Evolutionary conservation across 192 early-diverging fungal species (phyloP).

Genomic region (Diversispora epigaea): DNA sequence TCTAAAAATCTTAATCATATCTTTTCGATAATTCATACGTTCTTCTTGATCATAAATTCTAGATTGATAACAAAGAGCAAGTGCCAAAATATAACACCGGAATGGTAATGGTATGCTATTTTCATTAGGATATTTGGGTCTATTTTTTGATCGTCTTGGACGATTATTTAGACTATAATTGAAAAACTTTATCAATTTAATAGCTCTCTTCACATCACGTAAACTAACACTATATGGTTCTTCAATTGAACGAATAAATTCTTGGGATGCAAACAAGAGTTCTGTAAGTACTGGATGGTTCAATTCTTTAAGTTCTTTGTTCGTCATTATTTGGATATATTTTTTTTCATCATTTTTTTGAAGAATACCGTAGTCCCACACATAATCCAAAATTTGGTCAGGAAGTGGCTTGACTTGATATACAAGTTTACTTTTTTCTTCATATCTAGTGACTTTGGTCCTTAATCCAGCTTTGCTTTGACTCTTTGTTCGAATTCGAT

Average conservation of each 20-base stretch:
- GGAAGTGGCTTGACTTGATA: slow-evolving; percentile 31
- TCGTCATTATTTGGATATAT: not conserved
- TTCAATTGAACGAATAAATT: slow-evolving; percentile 27
- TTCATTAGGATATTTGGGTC: too few species aligned
- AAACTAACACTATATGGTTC: slow-evolving; percentile 27
- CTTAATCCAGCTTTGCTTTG: slow-evolving; percentile 1
- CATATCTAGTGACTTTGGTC: not conserved
- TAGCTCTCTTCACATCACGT: slow-evolving; percentile 24
- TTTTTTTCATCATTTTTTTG: slow-evolving; percentile 4
- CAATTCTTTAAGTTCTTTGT: not conserved
- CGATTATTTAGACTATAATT: slow-evolving; percentile 2
- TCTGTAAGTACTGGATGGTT: slow-evolving; percentile 3
- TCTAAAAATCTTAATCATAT: slow-evolving; percentile 17
- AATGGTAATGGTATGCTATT: not conserved
- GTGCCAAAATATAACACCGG: not conserved
- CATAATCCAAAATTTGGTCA: slow-evolving; percentile 26
- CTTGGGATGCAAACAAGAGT: slow-evolving; percentile 26
- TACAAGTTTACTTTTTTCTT: slow-evolving; percentile 28
- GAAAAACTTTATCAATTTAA: slow-evolving; percentile 16
- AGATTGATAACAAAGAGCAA: not conserved
- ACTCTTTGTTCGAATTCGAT: slow-evolving; percentile 10
- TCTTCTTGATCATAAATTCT: slow-evolving; percentile 2
- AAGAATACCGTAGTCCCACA: slow-evolving; percentile 31
- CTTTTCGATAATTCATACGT: slow-evolving; percentile 6
- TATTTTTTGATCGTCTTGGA: not conserved